A percentile compares a stretch with the other conserved stretches of the same genome.
Conservation (phyloP, 2,329 filamentous ascomycete genomes). For the Herpomyces periplanetae region DNA sequence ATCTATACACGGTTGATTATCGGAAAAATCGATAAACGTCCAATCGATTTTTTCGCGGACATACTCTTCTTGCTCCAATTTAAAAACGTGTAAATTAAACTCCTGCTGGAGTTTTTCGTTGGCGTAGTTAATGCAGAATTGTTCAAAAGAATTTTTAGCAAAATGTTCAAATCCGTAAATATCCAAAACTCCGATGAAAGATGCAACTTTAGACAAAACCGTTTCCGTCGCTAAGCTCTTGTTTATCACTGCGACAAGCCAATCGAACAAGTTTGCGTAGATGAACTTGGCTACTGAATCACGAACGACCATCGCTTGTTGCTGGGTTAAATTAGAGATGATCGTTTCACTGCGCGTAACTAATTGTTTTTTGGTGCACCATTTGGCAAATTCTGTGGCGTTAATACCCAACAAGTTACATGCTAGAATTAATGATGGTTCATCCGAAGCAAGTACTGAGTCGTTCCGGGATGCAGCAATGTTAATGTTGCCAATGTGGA, state of each 20-base stretch:
- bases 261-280: slow-evolving; percentile 91
- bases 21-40: slow-evolving; percentile 97
- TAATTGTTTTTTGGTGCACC: slow-evolving; percentile 96
- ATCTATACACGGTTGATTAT: slow-evolving; percentile 96
- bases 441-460: slow-evolving; percentile 35
- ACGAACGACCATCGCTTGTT: slow-evolving; percentile 67
- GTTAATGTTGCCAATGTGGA: slow-evolving; percentile 87
- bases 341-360: slow-evolving; percentile 92
- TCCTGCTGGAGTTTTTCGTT: slow-evolving; percentile 97
- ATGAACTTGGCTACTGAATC: slow-evolving; percentile 97
- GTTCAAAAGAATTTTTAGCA: slow-evolving; percentile 95
- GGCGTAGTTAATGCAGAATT: slow-evolving; percentile 99
- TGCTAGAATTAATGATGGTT: slow-evolving; percentile 44
- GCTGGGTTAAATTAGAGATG: slow-evolving; percentile 64
- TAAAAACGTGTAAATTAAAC: slow-evolving; percentile 97
- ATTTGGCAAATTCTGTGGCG: slow-evolving; percentile 52
- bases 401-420: slow-evolving; percentile 61
- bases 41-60: slow-evolving; percentile 84
- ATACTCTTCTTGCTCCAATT: slow-evolving; percentile 93
- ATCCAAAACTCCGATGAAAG: slow-evolving; percentile 92
- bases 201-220: slow-evolving; percentile 36
- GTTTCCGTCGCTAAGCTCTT: slow-evolving; percentile 53
- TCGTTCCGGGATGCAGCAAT: slow-evolving; percentile 67
- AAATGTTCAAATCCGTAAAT: slow-evolving; percentile 99
- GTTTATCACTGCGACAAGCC: slow-evolving; percentile 94